A percentile compares a stretch with the other conserved stretches of the same genome.
These are phyloP conservation scores for Prunus davidiana DNA, from an alignment of 306 rosid species.

Conservation along the genomic window DNA sequence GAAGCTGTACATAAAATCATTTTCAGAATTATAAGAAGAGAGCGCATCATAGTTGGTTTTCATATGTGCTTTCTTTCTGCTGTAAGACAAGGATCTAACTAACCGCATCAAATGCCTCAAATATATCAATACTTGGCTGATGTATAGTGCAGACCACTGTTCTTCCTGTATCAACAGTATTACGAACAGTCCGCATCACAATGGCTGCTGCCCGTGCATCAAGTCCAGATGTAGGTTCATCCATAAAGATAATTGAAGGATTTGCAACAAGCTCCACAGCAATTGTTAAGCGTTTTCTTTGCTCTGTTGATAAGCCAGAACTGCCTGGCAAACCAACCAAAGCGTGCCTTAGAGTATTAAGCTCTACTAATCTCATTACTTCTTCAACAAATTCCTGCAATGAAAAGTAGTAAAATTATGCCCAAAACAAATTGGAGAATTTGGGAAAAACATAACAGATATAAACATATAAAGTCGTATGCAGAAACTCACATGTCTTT, in stretches of 20 bases:
- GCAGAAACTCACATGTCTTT: conserved; percentile 52
- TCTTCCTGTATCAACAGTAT: conserved; percentile 92
- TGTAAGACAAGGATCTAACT: conserved; percentile 10
- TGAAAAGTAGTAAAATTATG: conserved; percentile 15
- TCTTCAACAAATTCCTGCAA: conserved; percentile 82
- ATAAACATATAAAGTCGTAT: background rate
- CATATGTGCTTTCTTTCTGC: conserved; percentile 1
- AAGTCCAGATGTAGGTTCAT: conserved; percentile 93
- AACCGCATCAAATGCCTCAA: conserved; percentile 94
- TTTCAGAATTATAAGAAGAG: conserved; percentile 12
- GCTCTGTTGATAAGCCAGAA: conserved; percentile 88
- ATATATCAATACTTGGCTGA: conserved; percentile 87
- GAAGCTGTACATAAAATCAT: conserved; percentile 52
- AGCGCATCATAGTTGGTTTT: conserved; percentile 9
- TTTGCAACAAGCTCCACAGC: conserved; percentile 96
- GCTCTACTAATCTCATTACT: conserved; percentile 84
- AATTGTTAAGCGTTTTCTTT: conserved; percentile 81
- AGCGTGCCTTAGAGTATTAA: conserved; percentile 62
- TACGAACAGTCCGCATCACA: conserved; percentile 87
- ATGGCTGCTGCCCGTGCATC: conserved; percentile 96
- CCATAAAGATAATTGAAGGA: conserved; percentile 94
- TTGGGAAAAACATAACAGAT: background rate
- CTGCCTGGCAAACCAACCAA: conserved; percentile 90
- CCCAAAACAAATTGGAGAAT: background rate
- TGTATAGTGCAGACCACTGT: conserved; percentile 93